Percentiles rank a stretch among this genome's conserved stretches.
phyloP scores from a whole-genome alignment of 2,329 filamentous ascomycete genomes.

The Pyricularia sp. region DNA sequence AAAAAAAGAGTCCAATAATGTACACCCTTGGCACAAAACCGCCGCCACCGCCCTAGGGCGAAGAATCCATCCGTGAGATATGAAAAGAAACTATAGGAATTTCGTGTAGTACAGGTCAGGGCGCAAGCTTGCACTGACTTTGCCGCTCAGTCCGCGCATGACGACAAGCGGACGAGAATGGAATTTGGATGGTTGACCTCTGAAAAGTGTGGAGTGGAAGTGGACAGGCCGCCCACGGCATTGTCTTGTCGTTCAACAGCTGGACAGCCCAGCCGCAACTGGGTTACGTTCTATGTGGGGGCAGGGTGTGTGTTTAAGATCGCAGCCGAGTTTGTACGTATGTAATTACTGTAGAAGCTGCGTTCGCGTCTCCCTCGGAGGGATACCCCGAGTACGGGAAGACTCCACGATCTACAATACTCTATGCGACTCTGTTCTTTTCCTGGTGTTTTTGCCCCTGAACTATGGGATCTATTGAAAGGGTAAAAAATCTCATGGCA shows the following conservation, averaged over 20 bases:
- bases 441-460: background rate
- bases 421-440: background rate
- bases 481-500: background rate
- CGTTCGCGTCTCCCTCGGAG: background rate
- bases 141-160: slow-evolving; percentile 6
- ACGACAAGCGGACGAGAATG: background rate
- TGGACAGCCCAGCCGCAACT: background rate
- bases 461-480: background rate
- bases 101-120: background rate
- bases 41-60: background rate
- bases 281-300: background rate
- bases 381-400: background rate
- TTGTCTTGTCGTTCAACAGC: background rate
- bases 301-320: background rate
- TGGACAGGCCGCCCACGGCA: background rate
- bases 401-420: background rate
- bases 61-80: background rate
- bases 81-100: background rate
- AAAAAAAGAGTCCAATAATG: background rate
- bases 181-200: background rate
- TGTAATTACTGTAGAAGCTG: too few relatives aligned
- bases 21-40: background rate
- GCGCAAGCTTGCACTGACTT: slow-evolving; percentile 8
- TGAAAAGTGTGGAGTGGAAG: background rate
- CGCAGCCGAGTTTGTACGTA: background rate